Evolutionary conservation across 129 eudicot genomes (phyloP).

Genomic region (Flaveria sonorensis): DNA sequence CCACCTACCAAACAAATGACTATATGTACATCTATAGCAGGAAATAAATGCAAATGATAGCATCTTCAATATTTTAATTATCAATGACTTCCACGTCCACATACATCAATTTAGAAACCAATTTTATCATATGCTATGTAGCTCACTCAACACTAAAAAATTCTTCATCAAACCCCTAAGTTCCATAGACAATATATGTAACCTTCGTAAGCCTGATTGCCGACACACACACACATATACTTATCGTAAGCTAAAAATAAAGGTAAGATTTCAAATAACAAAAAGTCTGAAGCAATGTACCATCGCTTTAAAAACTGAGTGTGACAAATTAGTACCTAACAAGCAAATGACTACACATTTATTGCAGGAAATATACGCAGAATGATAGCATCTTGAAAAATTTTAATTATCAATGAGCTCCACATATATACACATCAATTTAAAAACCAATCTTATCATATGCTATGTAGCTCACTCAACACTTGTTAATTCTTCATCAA

Average conservation of each 20-base stretch:
- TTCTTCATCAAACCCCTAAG: background rate
- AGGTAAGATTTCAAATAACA: too few relatives aligned
- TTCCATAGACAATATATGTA: background rate
- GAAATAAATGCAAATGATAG: background rate
- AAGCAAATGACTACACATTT: background rate
- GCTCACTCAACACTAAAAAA: background rate
- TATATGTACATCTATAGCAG: background rate
- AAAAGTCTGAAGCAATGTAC: too few relatives aligned
- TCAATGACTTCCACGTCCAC: background rate
- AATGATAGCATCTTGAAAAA: background rate
- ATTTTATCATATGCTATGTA: background rate
- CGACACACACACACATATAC: too few relatives aligned
- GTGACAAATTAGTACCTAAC: too few relatives aligned
- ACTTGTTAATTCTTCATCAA: background rate
- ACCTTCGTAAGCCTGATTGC: background rate
- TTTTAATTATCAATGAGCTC: background rate
- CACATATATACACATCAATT: background rate
- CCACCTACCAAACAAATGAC: too few relatives aligned
- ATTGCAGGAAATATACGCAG: background rate
- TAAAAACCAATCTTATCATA: background rate
- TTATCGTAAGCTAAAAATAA: too few relatives aligned
- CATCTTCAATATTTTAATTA: background rate
- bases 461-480: background rate
- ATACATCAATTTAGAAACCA: background rate
- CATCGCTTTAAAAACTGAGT: too few relatives aligned